Evolutionary conservation across 1,284 basidiomycete genomes (phyloP).

Genomic region (Pseudozyma sp.): DNA sequence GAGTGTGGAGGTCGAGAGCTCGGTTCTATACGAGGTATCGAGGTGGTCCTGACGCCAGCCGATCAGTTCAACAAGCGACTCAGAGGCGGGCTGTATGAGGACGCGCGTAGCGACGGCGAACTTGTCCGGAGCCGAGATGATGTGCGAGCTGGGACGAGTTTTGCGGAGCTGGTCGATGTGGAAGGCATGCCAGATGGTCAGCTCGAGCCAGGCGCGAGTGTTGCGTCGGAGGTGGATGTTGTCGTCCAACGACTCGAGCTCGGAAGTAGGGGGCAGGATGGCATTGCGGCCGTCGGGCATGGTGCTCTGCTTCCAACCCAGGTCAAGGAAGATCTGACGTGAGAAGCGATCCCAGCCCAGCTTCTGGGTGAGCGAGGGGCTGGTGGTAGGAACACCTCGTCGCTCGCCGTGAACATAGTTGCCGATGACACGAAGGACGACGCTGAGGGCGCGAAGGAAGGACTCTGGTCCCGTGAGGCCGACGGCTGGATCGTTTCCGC

Average conservation of each 20-base stretch:
- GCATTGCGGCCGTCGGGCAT: constrained; percentile 41
- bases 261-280: constrained; percentile 14
- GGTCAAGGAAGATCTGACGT: constrained; percentile 31
- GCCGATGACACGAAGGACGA: constrained; percentile 41
- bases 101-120: constrained; percentile 13
- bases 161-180: constrained; percentile 21
- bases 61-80: constrained; percentile 27
- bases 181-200: constrained; percentile 40
- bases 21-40: constrained; percentile 16
- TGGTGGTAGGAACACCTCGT: constrained; percentile 30
- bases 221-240: constrained; percentile 19
- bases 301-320: constrained; percentile 32
- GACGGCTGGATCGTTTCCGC: constrained; percentile 31
- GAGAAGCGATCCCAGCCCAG: constrained; percentile 42
- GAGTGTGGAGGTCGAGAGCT: constrained; percentile 12
- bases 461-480: constrained; percentile 34
- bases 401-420: constrained; percentile 50
- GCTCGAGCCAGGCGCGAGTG: constrained; percentile 53
- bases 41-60: constrained; percentile 27
- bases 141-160: constrained; percentile 14
- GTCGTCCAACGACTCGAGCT: background rate
- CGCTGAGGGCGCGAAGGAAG: constrained; percentile 40
- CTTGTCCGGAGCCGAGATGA: constrained; percentile 10
- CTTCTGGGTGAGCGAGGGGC: constrained; percentile 36
- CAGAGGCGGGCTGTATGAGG: constrained; percentile 9